phyloP scores from a whole-genome alignment of 202 grass and related monocot species.

The Cymbopogon flexuosus region DNA sequence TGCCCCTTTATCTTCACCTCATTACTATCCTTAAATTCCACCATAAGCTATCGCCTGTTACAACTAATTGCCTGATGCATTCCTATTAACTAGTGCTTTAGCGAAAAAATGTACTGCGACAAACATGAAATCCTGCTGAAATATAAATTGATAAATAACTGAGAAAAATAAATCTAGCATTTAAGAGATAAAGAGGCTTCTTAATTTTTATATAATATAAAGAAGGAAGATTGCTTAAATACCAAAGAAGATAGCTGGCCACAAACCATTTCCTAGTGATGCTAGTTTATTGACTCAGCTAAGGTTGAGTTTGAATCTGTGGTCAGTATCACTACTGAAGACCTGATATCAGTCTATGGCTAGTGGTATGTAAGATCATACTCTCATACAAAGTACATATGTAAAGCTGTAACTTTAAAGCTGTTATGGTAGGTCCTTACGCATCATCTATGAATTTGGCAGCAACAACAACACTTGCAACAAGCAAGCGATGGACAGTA shows the following conservation, averaged over 20 bases:
- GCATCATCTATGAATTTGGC: constrained; percentile 93
- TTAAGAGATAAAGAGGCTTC: background rate
- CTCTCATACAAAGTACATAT: background rate
- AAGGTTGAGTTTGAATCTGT: background rate
- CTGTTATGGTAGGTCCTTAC: constrained; percentile 38
- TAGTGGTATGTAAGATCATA: background rate
- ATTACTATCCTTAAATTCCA: background rate
- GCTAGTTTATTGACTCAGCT: background rate
- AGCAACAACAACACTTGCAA: constrained; percentile 72
- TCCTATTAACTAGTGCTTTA: background rate
- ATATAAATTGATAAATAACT: background rate
- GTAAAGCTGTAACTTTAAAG: background rate
- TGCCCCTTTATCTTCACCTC: background rate
- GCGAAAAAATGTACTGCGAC: background rate
- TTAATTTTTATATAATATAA: background rate
- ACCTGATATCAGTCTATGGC: background rate
- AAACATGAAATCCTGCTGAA: background rate
- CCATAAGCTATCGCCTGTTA: background rate
- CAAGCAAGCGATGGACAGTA: constrained; percentile 75
- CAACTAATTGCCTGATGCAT: background rate
- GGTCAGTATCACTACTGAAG: background rate
- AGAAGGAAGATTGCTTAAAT: background rate
- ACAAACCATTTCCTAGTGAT: background rate
- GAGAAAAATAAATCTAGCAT: background rate
- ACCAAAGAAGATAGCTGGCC: background rate